phyloP scores from a whole-genome alignment of 345 rosid genomes.

The thale cress (Arabidopsis thaliana) region TAIR10.1 NC_003076.8:17525001-17525500 shows the following conservation, averaged over 20 bases:
- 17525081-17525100: neutral
- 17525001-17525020: neutral
- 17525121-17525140: neutral
- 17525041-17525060: neutral
- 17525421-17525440: too few relatives aligned
- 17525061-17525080: neutral
- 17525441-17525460: too few relatives aligned
- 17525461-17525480: too few relatives aligned
- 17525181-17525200: neutral
- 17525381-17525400: too few relatives aligned
- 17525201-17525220: neutral
- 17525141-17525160: constrained; percentile 26
- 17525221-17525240: neutral
- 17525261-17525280: neutral
- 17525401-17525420: too few relatives aligned
- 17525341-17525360: neutral
- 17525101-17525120: constrained; percentile 28
- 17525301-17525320: neutral
- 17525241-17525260: neutral
- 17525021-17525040: neutral
- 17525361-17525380: neutral
- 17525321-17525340: neutral
- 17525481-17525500: too few relatives aligned
- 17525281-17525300: neutral
- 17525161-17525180: constrained; percentile 4